Evolutionary conservation across 805 yeast genomes (phyloP), one percentile per base, ranked within the genome.

Genomic region (Candida ponderosae): DNA sequence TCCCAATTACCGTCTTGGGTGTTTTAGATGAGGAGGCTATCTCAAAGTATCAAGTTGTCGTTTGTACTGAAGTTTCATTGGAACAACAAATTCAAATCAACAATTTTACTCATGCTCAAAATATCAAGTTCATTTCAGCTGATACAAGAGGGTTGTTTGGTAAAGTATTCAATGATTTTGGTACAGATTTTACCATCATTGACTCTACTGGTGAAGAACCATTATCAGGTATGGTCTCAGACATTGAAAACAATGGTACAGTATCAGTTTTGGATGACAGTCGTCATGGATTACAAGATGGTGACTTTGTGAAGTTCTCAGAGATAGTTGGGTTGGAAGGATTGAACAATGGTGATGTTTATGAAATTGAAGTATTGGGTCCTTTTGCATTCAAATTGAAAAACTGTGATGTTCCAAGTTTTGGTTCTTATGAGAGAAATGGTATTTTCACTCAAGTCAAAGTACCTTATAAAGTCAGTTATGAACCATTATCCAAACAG

Each of bases 121-220:
- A 72, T 50, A 83, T 88, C 47, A 83, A 83, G 43, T 93, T 80
- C 56, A 85, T 93, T 42, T 65, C 83, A 43, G 80, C 95, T 5
- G 94, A 82, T 53, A 68, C 84, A 20, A 76, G 83, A 52, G 99
- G 99, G 39, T 68, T 93, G 41, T 86, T 90, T 58, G 97, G 96
- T 38, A 76, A 69, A 49, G 74, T 83, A 17, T 93, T 93, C 62
- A 94, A 85, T 26, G 99, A 93, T 58, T 80, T 93, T 44, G 98
- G 98, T 40, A 72, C 72, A 0, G 66, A 72, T 14, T 93, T 93
- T 62, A 73, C 82, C 3, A 81, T 93, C 17, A 65, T 81, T 37
- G 98, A 93, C 57, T 70, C 78, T 29, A 85, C 83, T 36, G 99
- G 98, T 36, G 97, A 93, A 64, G 97, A 93, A 61, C 95, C 96